Base-by-base conservation (phyloP, 228 moss, liverwort and hornwort genomes). In the Sphagnum fallax region DNA sequence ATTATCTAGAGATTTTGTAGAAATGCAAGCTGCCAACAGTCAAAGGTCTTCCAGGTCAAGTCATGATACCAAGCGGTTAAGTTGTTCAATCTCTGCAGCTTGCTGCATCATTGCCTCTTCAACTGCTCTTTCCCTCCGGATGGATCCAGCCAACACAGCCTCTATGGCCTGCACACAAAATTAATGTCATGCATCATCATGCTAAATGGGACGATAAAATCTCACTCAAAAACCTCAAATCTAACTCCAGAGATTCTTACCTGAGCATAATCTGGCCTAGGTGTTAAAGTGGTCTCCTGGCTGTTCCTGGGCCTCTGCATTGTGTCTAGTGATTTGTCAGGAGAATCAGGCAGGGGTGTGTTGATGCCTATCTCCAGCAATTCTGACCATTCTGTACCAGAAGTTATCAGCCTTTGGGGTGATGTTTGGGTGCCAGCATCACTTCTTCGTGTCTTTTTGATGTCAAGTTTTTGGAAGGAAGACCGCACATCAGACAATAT, bases 61-160 rank as follows among this genome's bases (percentile, higher is more conserved):
- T 32, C 16, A 52, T 5, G 5, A 8, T 89, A 98, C 98, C 98
- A 98, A 72, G 15, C 98, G 98, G 52, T 98, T 94, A 5, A 98
- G 79, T 78, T 98, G 98, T 75, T 94, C 98, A 32, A 98, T 92
- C 68, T 98, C 98, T 60, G 98, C 94, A 15, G 93, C 90, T 75
- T 93, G 98, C 74, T 87, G 90, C 51, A 75, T 86, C 88, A 84
- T 86, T 48, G 81, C 85, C 77, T 89, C 98, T 79, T 98, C 98
- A 6, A 90, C 94, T 12, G 81, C 74, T 67, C 87, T 85, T 69
- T 98, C 98, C 68, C 98, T 87, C 72, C 98, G 78, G 12, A 98
- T 98, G 32, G 98, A 88, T 52, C 98, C 98, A 4, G 98, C 84
- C 55, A 98, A 78, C 67, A 98, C 62, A 67, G 90, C 81, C 58